Evolutionary conservation across 176 grass and related monocot genomes (phyloP).

Genomic region (Juncus inflexus): DNA sequence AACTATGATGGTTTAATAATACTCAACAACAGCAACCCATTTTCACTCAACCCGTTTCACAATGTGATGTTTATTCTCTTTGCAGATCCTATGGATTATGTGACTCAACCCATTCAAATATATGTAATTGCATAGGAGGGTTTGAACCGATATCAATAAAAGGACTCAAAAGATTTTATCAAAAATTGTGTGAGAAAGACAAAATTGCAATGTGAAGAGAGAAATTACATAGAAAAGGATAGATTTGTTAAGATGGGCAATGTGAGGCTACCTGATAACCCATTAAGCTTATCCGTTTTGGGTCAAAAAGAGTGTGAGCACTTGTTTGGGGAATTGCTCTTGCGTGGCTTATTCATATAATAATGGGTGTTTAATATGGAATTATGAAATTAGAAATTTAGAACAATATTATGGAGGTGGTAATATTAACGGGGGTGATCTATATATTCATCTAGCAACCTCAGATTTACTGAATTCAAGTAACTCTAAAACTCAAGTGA

Average conservation of each 20-base stretch:
- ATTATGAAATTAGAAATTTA: conserved; percentile 27
- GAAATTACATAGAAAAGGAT: not conserved
- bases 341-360: conserved; percentile 31
- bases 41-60: conserved; percentile 1
- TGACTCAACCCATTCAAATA: not conserved
- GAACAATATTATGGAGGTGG: conserved; percentile 7
- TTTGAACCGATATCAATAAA: conserved; percentile 1
- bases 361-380: conserved; percentile 22
- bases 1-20: conserved; percentile 9
- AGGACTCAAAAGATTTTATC: conserved; percentile 1
- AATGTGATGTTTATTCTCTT: conserved; percentile 25
- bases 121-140: conserved; percentile 33
- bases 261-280: conserved; percentile 18
- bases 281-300: not conserved
- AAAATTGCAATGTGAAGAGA: conserved; percentile 14
- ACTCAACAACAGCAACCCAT: conserved; percentile 17
- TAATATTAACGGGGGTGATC: not conserved
- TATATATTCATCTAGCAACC: conserved; percentile 26
- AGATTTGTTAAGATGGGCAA: conserved; percentile 16
- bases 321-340: conserved; percentile 34
- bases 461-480: conserved; percentile 19
- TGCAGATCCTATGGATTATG: conserved; percentile 35
- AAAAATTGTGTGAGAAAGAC: conserved; percentile 29
- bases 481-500: conserved; percentile 22
- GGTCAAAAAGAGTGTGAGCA: conserved; percentile 17